phyloP scores from a whole-genome alignment of 768 basidiomycete genomes.

The Leccinum subtestaceum region DNA sequence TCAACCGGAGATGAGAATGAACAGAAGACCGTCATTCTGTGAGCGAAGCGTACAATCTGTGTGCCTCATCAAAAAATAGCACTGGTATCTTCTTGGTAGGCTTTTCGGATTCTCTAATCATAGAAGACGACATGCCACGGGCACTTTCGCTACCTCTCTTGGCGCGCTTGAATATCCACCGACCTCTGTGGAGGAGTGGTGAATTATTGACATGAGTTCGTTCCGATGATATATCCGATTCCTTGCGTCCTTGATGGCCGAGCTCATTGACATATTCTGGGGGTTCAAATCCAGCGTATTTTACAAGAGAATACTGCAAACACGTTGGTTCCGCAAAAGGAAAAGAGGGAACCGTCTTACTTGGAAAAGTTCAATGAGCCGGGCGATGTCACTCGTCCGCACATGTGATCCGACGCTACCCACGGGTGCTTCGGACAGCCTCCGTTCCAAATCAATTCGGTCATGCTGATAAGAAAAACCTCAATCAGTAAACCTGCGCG shows the following conservation, averaged over 20 bases:
- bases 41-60: conserved; percentile 58
- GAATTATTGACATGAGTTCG: conserved; percentile 40
- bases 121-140: conserved; percentile 31
- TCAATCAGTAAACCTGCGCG: conserved; percentile 2
- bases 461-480: conserved; percentile 53
- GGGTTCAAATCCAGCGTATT: conserved; percentile 69
- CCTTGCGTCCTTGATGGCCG: conserved; percentile 27
- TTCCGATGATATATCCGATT: conserved; percentile 37
- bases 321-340: background rate
- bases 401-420: conserved; percentile 48
- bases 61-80: conserved; percentile 84
- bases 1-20: conserved; percentile 1
- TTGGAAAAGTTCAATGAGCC: conserved; percentile 84
- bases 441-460: conserved; percentile 67
- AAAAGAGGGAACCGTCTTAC: conserved; percentile 31
- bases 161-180: conserved; percentile 29
- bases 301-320: conserved; percentile 60
- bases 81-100: conserved; percentile 69
- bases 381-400: conserved; percentile 75
- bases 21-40: background rate
- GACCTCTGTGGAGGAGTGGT: conserved; percentile 27
- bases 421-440: conserved; percentile 45
- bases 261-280: conserved; percentile 28
- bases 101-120: conserved; percentile 34
- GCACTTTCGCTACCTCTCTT: conserved; percentile 29